Evolutionary conservation across 768 basidiomycete species (phyloP).

Genomic region (Boletus sensibilis): DNA sequence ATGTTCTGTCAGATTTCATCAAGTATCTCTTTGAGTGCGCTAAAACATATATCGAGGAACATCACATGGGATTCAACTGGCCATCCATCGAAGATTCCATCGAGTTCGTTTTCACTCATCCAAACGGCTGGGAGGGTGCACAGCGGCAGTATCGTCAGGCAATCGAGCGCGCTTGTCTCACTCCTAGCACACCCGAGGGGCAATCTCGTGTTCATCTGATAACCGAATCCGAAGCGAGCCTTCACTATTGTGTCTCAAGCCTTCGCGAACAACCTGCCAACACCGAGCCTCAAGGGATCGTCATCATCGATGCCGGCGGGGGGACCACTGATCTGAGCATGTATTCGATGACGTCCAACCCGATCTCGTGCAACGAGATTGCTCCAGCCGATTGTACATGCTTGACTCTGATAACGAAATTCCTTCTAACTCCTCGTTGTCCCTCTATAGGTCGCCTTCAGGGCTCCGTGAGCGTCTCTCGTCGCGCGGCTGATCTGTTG

Average conservation of each 20-base stretch:
- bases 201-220: slow-evolving; percentile 22
- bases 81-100: slow-evolving; percentile 8
- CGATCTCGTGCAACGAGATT: slow-evolving; percentile 33
- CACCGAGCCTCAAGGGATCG: slow-evolving; percentile 31
- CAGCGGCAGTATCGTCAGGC: slow-evolving; percentile 25
- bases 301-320: slow-evolving; percentile 46
- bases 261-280: slow-evolving; percentile 18
- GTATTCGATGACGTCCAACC: slow-evolving; percentile 26
- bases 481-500: slow-evolving; percentile 37
- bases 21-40: slow-evolving; percentile 6
- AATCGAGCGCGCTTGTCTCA: slow-evolving; percentile 22
- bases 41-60: not conserved
- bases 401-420: too few relatives aligned
- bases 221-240: slow-evolving; percentile 26
- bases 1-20: slow-evolving; percentile 25
- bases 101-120: slow-evolving; percentile 26
- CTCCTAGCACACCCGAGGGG: slow-evolving; percentile 9
- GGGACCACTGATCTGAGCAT: slow-evolving; percentile 38
- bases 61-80: slow-evolving; percentile 16
- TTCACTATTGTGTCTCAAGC: slow-evolving; percentile 39
- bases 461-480: slow-evolving; percentile 48
- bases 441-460: slow-evolving; percentile 39
- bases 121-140: slow-evolving; percentile 30
- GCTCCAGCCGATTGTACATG: slow-evolving; percentile 29
- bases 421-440: not conserved